Percentiles rank a stretch among this genome's conserved stretches.
These are phyloP conservation scores for Lupinus albus DNA, from an alignment of 306 rosid species.

Conservation along the genomic window DNA sequence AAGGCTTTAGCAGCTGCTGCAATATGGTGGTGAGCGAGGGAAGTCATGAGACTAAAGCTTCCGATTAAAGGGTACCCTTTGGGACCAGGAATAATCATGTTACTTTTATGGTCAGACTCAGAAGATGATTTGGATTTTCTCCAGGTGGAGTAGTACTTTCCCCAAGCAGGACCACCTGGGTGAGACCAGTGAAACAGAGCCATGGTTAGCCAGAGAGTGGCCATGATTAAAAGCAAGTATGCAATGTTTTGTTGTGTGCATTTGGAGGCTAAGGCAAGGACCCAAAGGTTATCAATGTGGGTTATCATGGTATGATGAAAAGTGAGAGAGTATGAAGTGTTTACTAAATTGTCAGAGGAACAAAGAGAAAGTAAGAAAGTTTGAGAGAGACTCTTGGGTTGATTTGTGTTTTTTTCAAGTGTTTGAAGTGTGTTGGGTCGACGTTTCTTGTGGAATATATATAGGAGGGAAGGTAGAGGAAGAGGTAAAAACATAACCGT, in stretches of 20 bases:
- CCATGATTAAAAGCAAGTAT: conserved; percentile 49
- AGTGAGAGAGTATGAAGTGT: background rate
- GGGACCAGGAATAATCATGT: conserved; percentile 92
- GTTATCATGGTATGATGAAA: conserved; percentile 50
- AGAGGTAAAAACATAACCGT: conserved; percentile 38
- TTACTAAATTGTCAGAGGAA: background rate
- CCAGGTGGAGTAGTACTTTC: conserved; percentile 43
- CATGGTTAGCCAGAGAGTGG: conserved; percentile 45
- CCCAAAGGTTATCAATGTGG: conserved; percentile 73
- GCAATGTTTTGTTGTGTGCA: conserved; percentile 54
- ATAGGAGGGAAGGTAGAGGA: conserved; percentile 40
- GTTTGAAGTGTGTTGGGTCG: background rate
- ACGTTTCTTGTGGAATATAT: conserved; percentile 42
- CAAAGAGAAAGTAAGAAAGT: background rate
- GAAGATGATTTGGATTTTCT: conserved; percentile 24
- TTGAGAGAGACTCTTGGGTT: background rate
- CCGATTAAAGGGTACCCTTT: conserved; percentile 80
- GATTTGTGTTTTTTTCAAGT: background rate
- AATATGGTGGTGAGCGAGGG: conserved; percentile 72
- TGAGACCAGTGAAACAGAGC: conserved; percentile 68
- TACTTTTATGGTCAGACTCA: no score
- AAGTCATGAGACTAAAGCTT: conserved; percentile 70
- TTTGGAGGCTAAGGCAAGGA: conserved; percentile 66
- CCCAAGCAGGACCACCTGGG: conserved; percentile 99
- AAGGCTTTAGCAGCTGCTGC: conserved; percentile 58